Conservation (phyloP, 2,329 filamentous ascomycete genomes). For the Pleochaeta shiraiana region DNA sequence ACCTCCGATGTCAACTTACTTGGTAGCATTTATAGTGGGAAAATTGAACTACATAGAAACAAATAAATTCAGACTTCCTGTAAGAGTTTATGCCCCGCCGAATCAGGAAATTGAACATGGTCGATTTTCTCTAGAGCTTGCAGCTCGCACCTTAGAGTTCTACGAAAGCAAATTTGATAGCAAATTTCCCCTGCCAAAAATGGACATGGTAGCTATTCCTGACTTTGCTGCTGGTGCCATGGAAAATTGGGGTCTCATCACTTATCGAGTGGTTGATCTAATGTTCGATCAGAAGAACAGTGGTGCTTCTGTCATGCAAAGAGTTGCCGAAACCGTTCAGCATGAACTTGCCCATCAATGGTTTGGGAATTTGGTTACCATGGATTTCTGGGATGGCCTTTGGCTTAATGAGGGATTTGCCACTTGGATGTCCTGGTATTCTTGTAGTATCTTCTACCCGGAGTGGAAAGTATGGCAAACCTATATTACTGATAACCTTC, state of each 20-base stretch:
- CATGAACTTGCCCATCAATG: slow-evolving; percentile 95
- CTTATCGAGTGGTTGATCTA: slow-evolving; percentile 80
- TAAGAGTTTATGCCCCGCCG: slow-evolving; percentile 83
- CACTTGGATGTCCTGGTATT: slow-evolving; percentile 87
- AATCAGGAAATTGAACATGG: slow-evolving; percentile 82
- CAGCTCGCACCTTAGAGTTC: slow-evolving; percentile 73
- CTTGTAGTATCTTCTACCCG: slow-evolving; percentile 84
- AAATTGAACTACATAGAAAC: slow-evolving; percentile 91
- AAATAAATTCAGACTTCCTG: slow-evolving; percentile 72
- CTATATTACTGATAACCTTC: slow-evolving; percentile 83
- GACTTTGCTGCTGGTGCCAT: slow-evolving; percentile 93
- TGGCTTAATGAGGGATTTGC: slow-evolving; percentile 94
- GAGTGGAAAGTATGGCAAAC: slow-evolving; percentile 98
- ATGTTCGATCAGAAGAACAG: slow-evolving; percentile 83
- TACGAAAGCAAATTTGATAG: slow-evolving; percentile 91
- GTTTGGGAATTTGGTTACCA: slow-evolving; percentile 95
- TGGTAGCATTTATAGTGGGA: slow-evolving; percentile 82
- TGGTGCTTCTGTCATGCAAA: slow-evolving; percentile 72
- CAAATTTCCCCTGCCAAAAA: slow-evolving; percentile 73
- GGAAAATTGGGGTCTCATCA: slow-evolving; percentile 97
- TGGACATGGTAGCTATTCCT: slow-evolving; percentile 92
- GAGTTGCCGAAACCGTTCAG: slow-evolving; percentile 87
- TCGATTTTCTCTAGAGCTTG: slow-evolving; percentile 73
- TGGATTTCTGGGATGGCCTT: slow-evolving; percentile 96
- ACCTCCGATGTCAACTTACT: slow-evolving; percentile 88